These are phyloP conservation scores for Sporothrix globosa DNA, from an alignment of 2,329 filamentous ascomycete genomes.

Conservation along the genomic window DNA sequence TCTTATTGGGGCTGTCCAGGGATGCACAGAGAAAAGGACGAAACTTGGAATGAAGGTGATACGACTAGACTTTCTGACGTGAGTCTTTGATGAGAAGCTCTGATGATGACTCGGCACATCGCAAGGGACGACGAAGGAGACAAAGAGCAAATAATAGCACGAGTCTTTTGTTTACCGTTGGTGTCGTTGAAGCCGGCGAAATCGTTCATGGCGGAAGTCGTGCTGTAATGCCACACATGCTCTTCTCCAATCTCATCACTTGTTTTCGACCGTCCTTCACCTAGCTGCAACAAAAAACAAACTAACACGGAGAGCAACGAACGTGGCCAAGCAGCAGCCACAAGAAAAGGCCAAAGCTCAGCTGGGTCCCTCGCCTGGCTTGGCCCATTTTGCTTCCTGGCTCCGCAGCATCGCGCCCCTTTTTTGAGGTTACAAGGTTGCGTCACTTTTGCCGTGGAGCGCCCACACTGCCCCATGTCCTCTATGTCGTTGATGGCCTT, in stretches of 20 bases:
- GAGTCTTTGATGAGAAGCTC: no score
- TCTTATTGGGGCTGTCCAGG: no score
- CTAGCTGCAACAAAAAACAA: not conserved
- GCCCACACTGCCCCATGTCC: not conserved
- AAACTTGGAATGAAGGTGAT: no score
- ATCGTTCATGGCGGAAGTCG: no score
- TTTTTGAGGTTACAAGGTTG: slow-evolving; percentile 8
- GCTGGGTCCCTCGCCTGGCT: not conserved
- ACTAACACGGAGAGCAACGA: no score
- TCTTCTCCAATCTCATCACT: not conserved
- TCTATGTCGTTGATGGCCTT: no score
- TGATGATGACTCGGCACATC: no score
- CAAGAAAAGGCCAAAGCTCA: slow-evolving; percentile 15
- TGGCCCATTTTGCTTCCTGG: not conserved
- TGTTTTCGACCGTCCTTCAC: not conserved
- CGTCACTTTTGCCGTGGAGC: not conserved
- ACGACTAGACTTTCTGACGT: no score
- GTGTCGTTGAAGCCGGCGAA: not conserved
- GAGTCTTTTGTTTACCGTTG: no score
- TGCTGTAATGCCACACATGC: no score
- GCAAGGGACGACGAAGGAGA: not conserved
- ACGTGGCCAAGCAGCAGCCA: not conserved
- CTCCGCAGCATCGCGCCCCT: slow-evolving; percentile 1
- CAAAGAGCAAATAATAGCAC: not conserved
- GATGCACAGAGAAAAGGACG: no score